These are phyloP conservation scores for Diplodia intermedia DNA, from an alignment of 2,329 filamentous ascomycete species.

Conservation along the genomic window DNA sequence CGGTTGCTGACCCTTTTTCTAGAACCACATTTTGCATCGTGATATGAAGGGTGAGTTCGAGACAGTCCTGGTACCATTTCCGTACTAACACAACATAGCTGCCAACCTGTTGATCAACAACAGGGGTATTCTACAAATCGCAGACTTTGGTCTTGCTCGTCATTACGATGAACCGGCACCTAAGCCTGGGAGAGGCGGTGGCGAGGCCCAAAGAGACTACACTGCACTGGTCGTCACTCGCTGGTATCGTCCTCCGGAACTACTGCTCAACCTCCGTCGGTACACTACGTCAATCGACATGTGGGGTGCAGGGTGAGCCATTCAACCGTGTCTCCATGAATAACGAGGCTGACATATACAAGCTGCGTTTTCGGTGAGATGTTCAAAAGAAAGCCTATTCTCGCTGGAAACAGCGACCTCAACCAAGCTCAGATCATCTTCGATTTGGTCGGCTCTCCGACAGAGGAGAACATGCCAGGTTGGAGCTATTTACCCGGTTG, in stretches of 20 bases:
- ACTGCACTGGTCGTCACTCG: constrained; percentile 95
- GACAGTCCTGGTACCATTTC: constrained; percentile 40
- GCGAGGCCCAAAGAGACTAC: constrained; percentile 87
- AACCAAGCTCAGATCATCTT: constrained; percentile 95
- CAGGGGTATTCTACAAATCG: constrained; percentile 89
- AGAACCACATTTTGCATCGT: constrained; percentile 79
- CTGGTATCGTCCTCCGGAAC: constrained; percentile 95
- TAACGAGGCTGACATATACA: constrained; percentile 38
- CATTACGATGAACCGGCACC: constrained; percentile 89
- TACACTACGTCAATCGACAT: constrained; percentile 99
- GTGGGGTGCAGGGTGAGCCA: constrained; percentile 89
- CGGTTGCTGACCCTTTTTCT: constrained; percentile 27
- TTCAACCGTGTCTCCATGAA: constrained; percentile 1
- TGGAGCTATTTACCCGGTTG: constrained; percentile 85
- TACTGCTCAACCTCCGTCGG: constrained; percentile 82
- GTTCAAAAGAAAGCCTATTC: constrained; percentile 90
- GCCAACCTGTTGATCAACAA: constrained; percentile 98
- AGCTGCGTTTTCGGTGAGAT: constrained; percentile 99
- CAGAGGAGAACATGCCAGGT: constrained; percentile 88
- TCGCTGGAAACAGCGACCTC: constrained; percentile 85
- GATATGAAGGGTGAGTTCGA: constrained; percentile 76
- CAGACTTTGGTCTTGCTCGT: constrained; percentile 92
- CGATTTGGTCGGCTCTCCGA: constrained; percentile 88
- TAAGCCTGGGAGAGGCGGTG: constrained; percentile 76
- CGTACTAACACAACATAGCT: constrained; percentile 53